Evolutionary conservation across 2,329 filamentous ascomycete genomes (phyloP).

Genomic region (Pestalotiopsis sp.): DNA sequence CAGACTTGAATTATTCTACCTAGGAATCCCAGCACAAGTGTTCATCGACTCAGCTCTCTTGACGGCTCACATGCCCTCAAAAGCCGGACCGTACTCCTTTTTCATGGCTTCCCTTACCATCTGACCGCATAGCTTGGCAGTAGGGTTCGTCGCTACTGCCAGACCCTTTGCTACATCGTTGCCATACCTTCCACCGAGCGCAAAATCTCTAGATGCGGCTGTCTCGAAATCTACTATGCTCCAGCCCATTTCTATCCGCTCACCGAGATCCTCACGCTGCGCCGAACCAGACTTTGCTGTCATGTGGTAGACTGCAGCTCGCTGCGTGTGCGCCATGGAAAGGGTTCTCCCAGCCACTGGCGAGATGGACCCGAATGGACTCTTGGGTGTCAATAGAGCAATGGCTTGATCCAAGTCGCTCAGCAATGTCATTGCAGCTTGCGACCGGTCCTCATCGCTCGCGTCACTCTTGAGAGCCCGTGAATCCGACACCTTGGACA

Average conservation of each 20-base stretch:
- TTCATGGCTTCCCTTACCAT: slow-evolving; percentile 72
- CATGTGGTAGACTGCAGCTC: slow-evolving; percentile 65
- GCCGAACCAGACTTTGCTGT: slow-evolving; percentile 54
- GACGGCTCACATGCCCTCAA: slow-evolving; percentile 35
- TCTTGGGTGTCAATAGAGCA: slow-evolving; percentile 56
- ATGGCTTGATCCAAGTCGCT: slow-evolving; percentile 63
- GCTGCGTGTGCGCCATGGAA: slow-evolving; percentile 72
- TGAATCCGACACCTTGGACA: slow-evolving; percentile 44
- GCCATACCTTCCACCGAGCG: slow-evolving; percentile 65
- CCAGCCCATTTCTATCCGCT: slow-evolving; percentile 52
- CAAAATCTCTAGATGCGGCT: slow-evolving; percentile 64
- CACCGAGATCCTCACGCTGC: slow-evolving; percentile 40
- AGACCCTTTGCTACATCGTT: slow-evolving; percentile 67
- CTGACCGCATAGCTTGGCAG: slow-evolving; percentile 69
- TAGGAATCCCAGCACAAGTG: slow-evolving; percentile 1
- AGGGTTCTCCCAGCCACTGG: slow-evolving; percentile 67
- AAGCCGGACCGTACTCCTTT: slow-evolving; percentile 64
- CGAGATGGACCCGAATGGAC: slow-evolving; percentile 57
- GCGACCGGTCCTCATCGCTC: slow-evolving; percentile 38
- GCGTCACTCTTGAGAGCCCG: slow-evolving; percentile 45
- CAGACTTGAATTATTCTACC: not conserved
- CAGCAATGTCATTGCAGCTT: slow-evolving; percentile 45
- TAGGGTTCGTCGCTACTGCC: slow-evolving; percentile 68
- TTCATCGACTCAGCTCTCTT: not conserved
- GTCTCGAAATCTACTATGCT: slow-evolving; percentile 61